Base-by-base conservation (phyloP, 129 eudicot species). In the Pseudognaphalium luteoalbum region DNA sequence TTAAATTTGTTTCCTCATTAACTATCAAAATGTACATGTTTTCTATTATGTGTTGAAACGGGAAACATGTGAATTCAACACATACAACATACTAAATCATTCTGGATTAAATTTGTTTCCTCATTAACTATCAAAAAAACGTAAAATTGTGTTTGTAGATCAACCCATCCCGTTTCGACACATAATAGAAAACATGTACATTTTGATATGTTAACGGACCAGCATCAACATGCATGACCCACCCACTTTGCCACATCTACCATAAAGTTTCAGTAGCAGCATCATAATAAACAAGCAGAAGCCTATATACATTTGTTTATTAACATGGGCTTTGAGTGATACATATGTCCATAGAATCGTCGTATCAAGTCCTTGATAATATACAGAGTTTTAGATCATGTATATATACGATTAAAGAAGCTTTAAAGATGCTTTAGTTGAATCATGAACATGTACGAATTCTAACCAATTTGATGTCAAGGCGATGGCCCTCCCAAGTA, bases 401-500 rank as follows among this genome's bases (percentile, higher is more conserved):
- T 63, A 20, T 81, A 79, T 68, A 68, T 76, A 82, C 86, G 76
- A 69, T 59, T 37, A 19, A 33, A 44, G 62, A 73, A 51, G 32
- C 61, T 63, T 68, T 51, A 25, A 25, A 25, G 28, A 68, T 63
- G 77, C 19, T 73, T 39, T 64, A 17, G 35, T 63, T 60, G 76
- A 71, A 60, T 29, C 51, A 32, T 16, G 42, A 52, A 60, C 51
- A 74, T 84, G 42, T 87, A 81, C 80, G 78, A 15, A 54, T 64
- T 56, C 50, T 60, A 74, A 30, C 56, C 64, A 34, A 59, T 42
- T 59, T 67, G 60, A 68, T 5, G 70, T 72, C 77, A 90, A 5
- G 92, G 85, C 54, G 83, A 79, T 68, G 85, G 85, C 54, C 82
- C 87, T 25, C 90, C 77, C 80, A 94, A 85, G 78, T 94, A 94